Base-by-base conservation (phyloP, 345 rosid genomes). In the Diplotaxis tenuifolia region DNA sequence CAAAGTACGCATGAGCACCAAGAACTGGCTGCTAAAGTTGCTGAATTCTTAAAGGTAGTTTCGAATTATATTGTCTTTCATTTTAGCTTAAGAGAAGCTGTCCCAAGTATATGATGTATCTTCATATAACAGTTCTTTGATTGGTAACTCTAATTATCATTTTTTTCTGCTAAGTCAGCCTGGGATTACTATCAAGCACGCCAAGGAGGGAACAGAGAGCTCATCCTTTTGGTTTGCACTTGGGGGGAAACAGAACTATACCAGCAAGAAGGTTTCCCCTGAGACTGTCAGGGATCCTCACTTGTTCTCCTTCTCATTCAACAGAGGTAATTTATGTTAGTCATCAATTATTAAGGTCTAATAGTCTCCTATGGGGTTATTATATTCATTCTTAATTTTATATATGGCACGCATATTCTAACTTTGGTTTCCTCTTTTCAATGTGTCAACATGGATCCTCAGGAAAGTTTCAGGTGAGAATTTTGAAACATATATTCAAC, bases 141-240 rank as follows among this genome's bases (percentile, higher is more conserved):
- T 25, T 38, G 20, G 65, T 21, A 40, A 57, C 16, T 70, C 47
- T 52, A 18, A 78, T 12, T 64, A 64, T 72, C 9, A n/a, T 40
- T 77, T 66, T 80, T 59, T 74, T 62, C 36, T 76, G 27, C 73
- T 36, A 67, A 70, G 83, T 79, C 87, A 96, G 99, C 96, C 97
- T 32, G 99, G 97, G 73, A 84, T 75, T 72, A 60, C 87, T 82
- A 32, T 95, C 74, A 95, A 95, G 82, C 96, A 89, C 80, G 88
- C 92, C 40, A 95, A 92, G 77, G 99, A 96, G 82, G 99, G 99
- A 67, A 90, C 97, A 15, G 99, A 92, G 84, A 96, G 88, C 83
- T 90, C 97, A 21, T 72, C 96, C 67, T 96, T 96, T 81, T 96
- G 99, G 99, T 84, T 73, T 84, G 87, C 98, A 67, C 92, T 96